These are phyloP conservation scores for Pythium brachiatum DNA, from an alignment of 352 stramenopile species.

Conservation along the genomic window DNA sequence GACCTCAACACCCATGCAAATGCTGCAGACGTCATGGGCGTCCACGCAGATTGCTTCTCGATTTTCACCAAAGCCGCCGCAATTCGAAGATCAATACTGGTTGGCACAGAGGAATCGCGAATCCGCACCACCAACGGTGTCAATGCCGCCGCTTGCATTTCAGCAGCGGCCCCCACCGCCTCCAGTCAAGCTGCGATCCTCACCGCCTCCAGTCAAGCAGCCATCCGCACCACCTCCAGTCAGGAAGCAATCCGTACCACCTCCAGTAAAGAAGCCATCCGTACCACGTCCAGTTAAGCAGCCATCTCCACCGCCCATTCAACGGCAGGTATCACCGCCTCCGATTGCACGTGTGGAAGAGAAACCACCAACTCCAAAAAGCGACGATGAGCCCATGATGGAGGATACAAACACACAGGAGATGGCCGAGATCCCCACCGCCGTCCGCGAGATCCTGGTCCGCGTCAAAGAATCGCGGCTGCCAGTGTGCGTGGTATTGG, in stretches of 20 bases:
- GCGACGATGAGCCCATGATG: neutral
- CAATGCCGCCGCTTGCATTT: no score
- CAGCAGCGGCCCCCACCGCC: no score
- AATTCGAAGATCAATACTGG: neutral
- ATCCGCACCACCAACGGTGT: neutral
- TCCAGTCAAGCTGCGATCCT: no score
- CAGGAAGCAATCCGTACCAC: no score
- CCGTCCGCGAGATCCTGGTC: conserved; percentile 23
- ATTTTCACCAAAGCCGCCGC: neutral
- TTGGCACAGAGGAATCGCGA: neutral
- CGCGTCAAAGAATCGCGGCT: conserved; percentile 20
- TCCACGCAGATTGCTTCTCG: neutral
- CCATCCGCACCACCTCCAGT: neutral
- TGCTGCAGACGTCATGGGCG: neutral
- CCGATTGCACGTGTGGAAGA: neutral
- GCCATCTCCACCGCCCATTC: neutral
- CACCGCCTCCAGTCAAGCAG: neutral
- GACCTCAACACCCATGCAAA: neutral
- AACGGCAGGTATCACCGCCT: neutral
- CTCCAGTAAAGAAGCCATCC: no score
- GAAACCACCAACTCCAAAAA: neutral
- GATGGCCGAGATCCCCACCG: conserved; percentile 7
- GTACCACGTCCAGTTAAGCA: neutral
- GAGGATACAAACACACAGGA: neutral
- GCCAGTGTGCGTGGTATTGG: neutral